Percentiles rank a stretch among this genome's conserved stretches.
These are phyloP conservation scores for Meira miltonrushii DNA, from an alignment of 1,284 basidiomycete genomes.

Conservation along the genomic window DNA sequence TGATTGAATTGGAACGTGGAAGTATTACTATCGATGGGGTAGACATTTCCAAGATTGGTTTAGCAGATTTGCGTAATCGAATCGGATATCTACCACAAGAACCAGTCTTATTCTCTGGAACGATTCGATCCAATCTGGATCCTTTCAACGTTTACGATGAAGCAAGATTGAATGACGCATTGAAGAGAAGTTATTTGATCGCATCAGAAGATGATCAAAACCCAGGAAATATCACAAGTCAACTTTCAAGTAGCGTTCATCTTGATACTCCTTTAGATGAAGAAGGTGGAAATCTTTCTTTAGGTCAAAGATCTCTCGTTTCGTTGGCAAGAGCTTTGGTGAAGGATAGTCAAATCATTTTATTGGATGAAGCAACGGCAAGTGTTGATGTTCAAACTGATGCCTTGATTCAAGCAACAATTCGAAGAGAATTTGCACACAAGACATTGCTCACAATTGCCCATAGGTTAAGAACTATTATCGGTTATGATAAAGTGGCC, in stretches of 20 bases:
- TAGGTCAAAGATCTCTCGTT: conserved; percentile 66
- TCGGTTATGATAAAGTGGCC: conserved; percentile 72
- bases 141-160: conserved; percentile 52
- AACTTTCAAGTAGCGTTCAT: conserved; percentile 22
- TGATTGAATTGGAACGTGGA: conserved; percentile 64
- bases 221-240: conserved; percentile 13
- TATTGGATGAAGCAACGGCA: conserved; percentile 54
- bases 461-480: conserved; percentile 68
- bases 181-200: conserved; percentile 50
- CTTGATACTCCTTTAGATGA: conserved; percentile 50
- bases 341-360: conserved; percentile 18
- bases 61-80: conserved; percentile 49
- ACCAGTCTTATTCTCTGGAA: conserved; percentile 53
- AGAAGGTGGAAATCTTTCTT: conserved; percentile 60
- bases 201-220: conserved; percentile 16
- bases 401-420: conserved; percentile 80
- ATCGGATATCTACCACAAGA: conserved; percentile 49
- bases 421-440: conserved; percentile 71
- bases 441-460: conserved; percentile 75
- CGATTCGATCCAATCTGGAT: conserved; percentile 53
- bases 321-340: conserved; percentile 70
- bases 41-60: conserved; percentile 58
- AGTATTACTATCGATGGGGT: conserved; percentile 67
- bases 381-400: conserved; percentile 73
- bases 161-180: conserved; percentile 47